Base-by-base conservation (phyloP, 2,329 filamentous ascomycete species). In the Eutypella sp. region DNA sequence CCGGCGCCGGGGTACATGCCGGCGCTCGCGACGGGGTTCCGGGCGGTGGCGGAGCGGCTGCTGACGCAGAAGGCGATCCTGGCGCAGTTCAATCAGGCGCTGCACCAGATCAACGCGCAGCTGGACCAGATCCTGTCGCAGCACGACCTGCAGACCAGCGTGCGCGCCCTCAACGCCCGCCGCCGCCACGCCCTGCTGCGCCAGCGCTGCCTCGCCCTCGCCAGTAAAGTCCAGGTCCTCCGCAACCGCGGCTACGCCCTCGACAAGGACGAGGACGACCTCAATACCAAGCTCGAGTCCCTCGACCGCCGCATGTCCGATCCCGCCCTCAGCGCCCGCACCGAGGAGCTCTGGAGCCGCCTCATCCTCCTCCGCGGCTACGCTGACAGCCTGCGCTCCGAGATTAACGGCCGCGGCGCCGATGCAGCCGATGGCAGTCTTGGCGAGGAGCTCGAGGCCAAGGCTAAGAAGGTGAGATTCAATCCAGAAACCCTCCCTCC, bases 331-430 rank as follows among this genome's bases (percentile, higher is more conserved):
- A 79, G 79, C 31, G 87, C 87, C 3, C 74, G 87, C 54, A 84
- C 89, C 61, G 89, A 93, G 66, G 88, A 93, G 70, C 81, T 93
- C 38, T 93, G 88, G 88, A 89, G 87, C 53, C 74, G 88, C 39
- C 79, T 93, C 69, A 84, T 90, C 41, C 79, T 85, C 31, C 71
- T 93, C 40, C 75, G 86, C 52, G 85, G 87, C 50, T 81, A 89
- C 53, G 84, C 86, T 19, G 80, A 84, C 54, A 78, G 82, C 57
- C 67, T 95, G 55, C 84, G 85, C 59, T 81, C 79, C 56, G 87
- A 93, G 70, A 75, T 89, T 47, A 86, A 85, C 62, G 84, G 82
- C 67, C 72, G 84, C 45, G 79, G 81, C 2, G 68, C 73, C 22
- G 70, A 74, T n/a, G n/a, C n/a, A 44, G 74, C 78, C 33, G 70